phyloP scores from a whole-genome alignment of 1,139 yeast genomes.

The Torulaspora pretoriensis region DNA sequence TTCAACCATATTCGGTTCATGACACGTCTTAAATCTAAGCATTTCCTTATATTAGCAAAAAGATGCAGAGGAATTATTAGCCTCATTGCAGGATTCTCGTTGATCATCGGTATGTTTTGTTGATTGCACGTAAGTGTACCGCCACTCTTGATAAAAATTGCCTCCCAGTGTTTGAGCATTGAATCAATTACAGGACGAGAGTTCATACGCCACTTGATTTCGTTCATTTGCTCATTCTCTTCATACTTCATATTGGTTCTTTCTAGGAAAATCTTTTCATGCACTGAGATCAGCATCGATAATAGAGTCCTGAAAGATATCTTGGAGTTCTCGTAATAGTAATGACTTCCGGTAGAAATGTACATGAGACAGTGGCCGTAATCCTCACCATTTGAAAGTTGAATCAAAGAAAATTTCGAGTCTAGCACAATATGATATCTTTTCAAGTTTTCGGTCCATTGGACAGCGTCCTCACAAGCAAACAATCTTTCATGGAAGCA shows the following conservation, averaged over 20 bases:
- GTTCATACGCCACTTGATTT: conserved; percentile 58
- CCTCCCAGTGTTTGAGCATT: conserved; percentile 62
- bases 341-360: conserved; percentile 44
- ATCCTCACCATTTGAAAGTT: conserved; percentile 55
- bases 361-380: conserved; percentile 49
- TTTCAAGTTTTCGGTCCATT: conserved; percentile 50
- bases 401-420: conserved; percentile 49
- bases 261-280: conserved; percentile 61
- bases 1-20: conserved; percentile 55
- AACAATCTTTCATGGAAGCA: conserved; percentile 68
- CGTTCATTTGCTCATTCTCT: conserved; percentile 38
- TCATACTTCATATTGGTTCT: conserved; percentile 39
- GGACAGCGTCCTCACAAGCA: conserved; percentile 52
- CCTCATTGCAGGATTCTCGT: conserved; percentile 53
- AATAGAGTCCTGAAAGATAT: conserved; percentile 57
- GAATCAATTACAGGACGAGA: conserved; percentile 53
- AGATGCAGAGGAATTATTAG: conserved; percentile 60
- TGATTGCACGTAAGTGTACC: conserved; percentile 55
- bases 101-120: conserved; percentile 42
- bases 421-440: conserved; percentile 40
- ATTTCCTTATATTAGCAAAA: conserved; percentile 59
- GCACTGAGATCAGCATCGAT: conserved; percentile 65
- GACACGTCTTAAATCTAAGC: conserved; percentile 55
- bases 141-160: conserved; percentile 53
- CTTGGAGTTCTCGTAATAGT: conserved; percentile 37